Base-by-base conservation (phyloP, 2,329 filamentous ascomycete species). In the Diaporthe humulicola region DNA sequence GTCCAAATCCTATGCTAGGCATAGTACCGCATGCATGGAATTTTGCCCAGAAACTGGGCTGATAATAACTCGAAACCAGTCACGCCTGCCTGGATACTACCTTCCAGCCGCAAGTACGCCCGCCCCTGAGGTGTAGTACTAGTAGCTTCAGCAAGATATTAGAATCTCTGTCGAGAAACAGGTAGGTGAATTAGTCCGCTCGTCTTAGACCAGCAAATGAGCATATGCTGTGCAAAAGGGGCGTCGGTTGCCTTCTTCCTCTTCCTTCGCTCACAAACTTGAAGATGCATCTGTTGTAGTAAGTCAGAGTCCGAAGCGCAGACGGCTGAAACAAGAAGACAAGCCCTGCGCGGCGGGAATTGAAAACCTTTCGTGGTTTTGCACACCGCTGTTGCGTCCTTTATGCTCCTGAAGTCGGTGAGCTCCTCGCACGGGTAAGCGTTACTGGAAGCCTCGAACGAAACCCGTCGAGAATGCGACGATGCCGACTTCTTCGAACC, bases 191-290 rank as follows among this genome's bases (percentile, higher is more conserved):
- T 52, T 67, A 14, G 22, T 4, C 12, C 30, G 38, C 2, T 28
- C n/a, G 6, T 50, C 19, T 36, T 38, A 22, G 30, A 36, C 30
- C 30, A 38, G 2, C 3, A 25, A 36, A 66, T 52, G 19, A 38
- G 45, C 61, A 67, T 22, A 52, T 36, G 61, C 19, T 52, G 61
- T 67, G 61, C 14, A 36, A 52, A 33, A 30, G 61, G 30, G 58
- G 33, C 33, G 33, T 36, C 28, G 60, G 61, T 67, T 67, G 61
- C 61, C 61, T 67, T 33, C 14, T 45, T 14, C 6, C 15, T 30
- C 19, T 33, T 64, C 40, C 12, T 57, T 25, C 2, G 40, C 38
- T 9, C 4, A 17, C 15, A 17, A 3, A n/a, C 17, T 61, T 14
- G 22, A 42, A 42, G 15, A 40, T 28, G 10, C 15, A 12, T 33